Evolutionary conservation across 2,329 filamentous ascomycete genomes (phyloP).

Genomic region (Cryphonectria naterciae): DNA sequence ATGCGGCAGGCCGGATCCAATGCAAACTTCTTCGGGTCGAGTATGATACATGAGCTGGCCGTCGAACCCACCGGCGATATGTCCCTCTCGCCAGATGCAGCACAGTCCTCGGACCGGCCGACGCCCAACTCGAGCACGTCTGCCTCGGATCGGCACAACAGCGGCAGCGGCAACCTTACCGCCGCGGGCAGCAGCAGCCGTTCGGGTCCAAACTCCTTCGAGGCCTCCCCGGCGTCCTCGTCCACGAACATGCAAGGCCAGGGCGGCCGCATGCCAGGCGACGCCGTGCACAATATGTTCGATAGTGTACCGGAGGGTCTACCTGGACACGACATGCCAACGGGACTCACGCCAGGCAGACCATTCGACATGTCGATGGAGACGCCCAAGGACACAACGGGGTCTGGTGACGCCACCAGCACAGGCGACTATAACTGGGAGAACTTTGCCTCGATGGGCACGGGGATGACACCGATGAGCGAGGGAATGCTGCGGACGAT

Average conservation of each 20-base stretch:
- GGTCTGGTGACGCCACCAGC: neutral
- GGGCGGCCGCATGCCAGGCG: conserved; percentile 37
- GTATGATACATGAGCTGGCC: conserved; percentile 45
- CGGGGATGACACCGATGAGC: conserved; percentile 58
- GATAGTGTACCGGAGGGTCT: conserved; percentile 47
- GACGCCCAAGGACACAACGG: conserved; percentile 39
- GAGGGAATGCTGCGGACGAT: conserved; percentile 61
- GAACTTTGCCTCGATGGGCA: conserved; percentile 38
- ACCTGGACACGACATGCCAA: conserved; percentile 41
- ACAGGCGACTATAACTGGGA: conserved; percentile 41
- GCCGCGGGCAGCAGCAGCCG: conserved; percentile 31
- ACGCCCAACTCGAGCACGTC: conserved; percentile 62
- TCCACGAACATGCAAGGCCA: conserved; percentile 44
- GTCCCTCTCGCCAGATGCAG: conserved; percentile 54
- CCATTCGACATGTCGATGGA: conserved; percentile 42
- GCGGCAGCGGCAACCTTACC: conserved; percentile 21
- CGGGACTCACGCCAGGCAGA: conserved; percentile 41
- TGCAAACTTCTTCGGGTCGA: conserved; percentile 29
- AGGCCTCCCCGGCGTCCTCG: conserved; percentile 54
- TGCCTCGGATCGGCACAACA: conserved; percentile 46
- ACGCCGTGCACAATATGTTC: conserved; percentile 40
- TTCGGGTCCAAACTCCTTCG: conserved; percentile 52
- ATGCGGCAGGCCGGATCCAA: conserved; percentile 32
- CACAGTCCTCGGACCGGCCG: conserved; percentile 53
- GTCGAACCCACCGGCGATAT: conserved; percentile 51